phyloP scores from a whole-genome alignment of 805 yeast species.

The Kodamaea nitidulidarum region DNA sequence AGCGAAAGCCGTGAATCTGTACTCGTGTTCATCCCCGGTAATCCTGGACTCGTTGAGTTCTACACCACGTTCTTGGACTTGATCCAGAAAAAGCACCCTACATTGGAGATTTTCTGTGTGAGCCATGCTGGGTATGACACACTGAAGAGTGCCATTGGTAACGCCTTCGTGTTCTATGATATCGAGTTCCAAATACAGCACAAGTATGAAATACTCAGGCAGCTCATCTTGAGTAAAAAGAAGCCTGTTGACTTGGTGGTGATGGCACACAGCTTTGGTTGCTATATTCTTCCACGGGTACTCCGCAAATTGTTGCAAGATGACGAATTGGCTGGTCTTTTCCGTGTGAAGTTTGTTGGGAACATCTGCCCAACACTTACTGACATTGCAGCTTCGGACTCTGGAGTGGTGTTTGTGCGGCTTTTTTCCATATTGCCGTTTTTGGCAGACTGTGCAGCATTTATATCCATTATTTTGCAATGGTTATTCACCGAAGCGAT shows the following conservation, averaged over 20 bases:
- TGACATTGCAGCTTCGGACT: constrained; percentile 48
- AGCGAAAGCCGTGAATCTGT: constrained; percentile 20
- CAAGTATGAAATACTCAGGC: constrained; percentile 47
- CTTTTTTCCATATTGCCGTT: constrained; percentile 26
- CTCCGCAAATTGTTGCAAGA: constrained; percentile 27
- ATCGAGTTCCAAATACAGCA: constrained; percentile 58
- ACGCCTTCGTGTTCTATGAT: constrained; percentile 25
- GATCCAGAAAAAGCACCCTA: constrained; percentile 40
- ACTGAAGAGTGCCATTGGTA: neutral
- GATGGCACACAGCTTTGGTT: constrained; percentile 72
- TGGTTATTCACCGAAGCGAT: constrained; percentile 24
- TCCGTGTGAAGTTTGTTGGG: constrained; percentile 46
- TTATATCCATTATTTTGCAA: constrained; percentile 25
- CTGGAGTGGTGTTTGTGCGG: constrained; percentile 27
- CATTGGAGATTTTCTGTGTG: constrained; percentile 52
- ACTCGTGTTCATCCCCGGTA: constrained; percentile 66
- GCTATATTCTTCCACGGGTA: constrained; percentile 57
- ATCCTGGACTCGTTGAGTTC: constrained; percentile 69
- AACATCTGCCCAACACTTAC: constrained; percentile 67
- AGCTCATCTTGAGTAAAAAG: constrained; percentile 16
- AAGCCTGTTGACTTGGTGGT: constrained; percentile 38
- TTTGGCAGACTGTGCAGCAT: constrained; percentile 33
- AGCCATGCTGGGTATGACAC: constrained; percentile 58
- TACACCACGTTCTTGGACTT: constrained; percentile 51
- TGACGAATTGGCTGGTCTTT: constrained; percentile 17